Percentiles rank a stretch among this genome's conserved stretches.
Conservation (phyloP, 2,329 filamentous ascomycete genomes). For the Dryadomyces quercivorus region DNA sequence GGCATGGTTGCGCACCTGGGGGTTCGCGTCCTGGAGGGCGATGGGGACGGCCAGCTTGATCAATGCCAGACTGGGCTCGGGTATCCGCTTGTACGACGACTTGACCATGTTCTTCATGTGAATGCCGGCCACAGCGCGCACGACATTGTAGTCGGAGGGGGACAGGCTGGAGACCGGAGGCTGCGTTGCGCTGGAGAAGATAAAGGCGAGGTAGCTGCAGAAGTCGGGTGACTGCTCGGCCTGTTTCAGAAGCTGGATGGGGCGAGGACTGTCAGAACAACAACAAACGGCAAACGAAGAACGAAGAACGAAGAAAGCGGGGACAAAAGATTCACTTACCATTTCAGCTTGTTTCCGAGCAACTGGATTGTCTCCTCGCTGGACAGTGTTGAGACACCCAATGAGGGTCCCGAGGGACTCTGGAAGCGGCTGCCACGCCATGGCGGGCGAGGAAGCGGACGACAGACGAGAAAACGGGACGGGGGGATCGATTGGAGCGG, state of each 20-base stretch:
- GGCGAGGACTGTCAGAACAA: not conserved
- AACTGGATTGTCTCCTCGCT: conserved; percentile 38
- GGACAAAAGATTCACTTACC: conserved; percentile 39
- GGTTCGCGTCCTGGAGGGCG: conserved; percentile 68
- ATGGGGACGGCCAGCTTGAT: conserved; percentile 69
- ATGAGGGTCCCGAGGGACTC: conserved; percentile 84
- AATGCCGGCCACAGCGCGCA: conserved; percentile 78
- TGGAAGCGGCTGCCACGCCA: conserved; percentile 87
- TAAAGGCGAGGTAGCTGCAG: conserved; percentile 91
- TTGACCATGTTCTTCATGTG: conserved; percentile 94
- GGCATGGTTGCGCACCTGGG: conserved; percentile 76
- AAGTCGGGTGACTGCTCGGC: conserved; percentile 83
- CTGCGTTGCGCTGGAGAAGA: conserved; percentile 62
- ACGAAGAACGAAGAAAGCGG: not conserved
- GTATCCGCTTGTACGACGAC: conserved; percentile 61
- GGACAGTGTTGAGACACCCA: conserved; percentile 55
- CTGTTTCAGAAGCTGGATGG: conserved; percentile 75
- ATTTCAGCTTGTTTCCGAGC: conserved; percentile 82
- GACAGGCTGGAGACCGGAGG: conserved; percentile 49
- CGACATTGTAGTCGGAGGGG: conserved; percentile 53
- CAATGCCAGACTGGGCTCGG: conserved; percentile 59
- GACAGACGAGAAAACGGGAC: not conserved
- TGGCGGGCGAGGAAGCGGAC: conserved; percentile 23
- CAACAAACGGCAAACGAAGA: too few species aligned
- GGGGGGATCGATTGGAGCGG: not conserved